Conservation (phyloP, 139 green algal genomes). For the Yamagishiella unicocca region DNA sequence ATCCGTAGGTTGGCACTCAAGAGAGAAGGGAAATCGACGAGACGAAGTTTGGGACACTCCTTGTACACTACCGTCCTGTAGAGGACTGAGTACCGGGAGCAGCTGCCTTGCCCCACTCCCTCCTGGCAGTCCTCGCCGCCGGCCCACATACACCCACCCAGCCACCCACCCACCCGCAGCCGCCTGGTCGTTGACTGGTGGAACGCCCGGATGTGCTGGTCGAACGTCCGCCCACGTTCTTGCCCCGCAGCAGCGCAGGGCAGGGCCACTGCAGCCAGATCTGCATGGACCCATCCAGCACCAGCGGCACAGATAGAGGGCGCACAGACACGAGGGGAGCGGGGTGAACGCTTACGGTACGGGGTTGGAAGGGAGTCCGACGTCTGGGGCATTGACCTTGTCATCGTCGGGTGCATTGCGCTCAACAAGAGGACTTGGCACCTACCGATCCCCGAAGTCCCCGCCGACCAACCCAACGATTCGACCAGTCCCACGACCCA, state of each 20-base stretch:
- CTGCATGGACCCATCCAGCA: not conserved
- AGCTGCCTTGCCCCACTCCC: not conserved
- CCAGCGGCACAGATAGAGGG: not conserved
- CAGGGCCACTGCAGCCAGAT: not conserved
- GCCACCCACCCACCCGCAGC: not conserved
- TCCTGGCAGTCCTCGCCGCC: not conserved
- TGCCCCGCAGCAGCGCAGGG: constrained; percentile 18
- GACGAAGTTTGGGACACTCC: not conserved
- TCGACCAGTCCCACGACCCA: not conserved
- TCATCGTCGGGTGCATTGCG: not conserved
- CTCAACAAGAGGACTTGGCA: not conserved
- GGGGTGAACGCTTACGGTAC: too few relatives aligned
- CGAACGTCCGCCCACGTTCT: constrained; percentile 31
- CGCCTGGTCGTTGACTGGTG: not conserved
- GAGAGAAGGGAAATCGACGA: not conserved
- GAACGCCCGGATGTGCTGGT: constrained; percentile 21
- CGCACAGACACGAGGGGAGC: not conserved
- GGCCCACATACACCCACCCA: not conserved
- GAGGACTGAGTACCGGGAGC: not conserved
- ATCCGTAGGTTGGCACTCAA: not conserved
- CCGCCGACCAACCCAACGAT: not conserved
- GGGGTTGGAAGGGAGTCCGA: not conserved
- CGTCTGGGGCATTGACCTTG: not conserved
- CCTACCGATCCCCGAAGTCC: too few relatives aligned
- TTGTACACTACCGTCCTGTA: not conserved